These are phyloP conservation scores for Camelina hispida DNA, from an alignment of 345 rosid genomes.

Conservation along the genomic window DNA sequence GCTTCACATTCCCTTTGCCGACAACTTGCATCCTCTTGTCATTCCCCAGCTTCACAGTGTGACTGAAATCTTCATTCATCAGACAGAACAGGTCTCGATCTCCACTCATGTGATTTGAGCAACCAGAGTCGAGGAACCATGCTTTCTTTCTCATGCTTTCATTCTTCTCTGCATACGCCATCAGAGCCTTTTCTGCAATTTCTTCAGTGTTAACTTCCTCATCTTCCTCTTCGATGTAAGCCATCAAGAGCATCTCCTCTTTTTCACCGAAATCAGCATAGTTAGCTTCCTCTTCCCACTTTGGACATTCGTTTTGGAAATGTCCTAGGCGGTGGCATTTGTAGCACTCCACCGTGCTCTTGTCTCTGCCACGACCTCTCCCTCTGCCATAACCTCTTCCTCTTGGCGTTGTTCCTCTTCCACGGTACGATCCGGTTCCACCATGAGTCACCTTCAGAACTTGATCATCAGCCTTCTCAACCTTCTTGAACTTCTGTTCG, in stretches of 20 bases:
- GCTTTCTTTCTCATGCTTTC: neutral
- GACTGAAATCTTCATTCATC: rapidly evolving
- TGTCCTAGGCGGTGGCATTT: neutral
- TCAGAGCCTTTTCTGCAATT: neutral
- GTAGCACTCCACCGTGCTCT: neutral
- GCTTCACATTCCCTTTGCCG: neutral
- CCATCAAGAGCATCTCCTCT: neutral
- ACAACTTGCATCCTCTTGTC: neutral
- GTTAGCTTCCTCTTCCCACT: neutral
- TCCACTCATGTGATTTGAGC: neutral
- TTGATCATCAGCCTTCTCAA: neutral
- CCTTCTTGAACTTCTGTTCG: no score
- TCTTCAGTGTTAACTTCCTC: neutral
- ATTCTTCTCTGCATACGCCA: neutral
- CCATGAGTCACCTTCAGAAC: neutral
- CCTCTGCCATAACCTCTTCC: neutral
- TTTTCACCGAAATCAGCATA: neutral
- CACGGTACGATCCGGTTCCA: no score
- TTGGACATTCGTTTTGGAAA: neutral
- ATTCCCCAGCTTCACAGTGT: neutral
- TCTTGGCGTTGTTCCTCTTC: neutral
- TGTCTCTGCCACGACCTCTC: neutral
- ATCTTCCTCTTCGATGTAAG: neutral
- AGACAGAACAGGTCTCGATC: neutral
- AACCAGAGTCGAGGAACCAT: neutral